A percentile compares a stretch with the other conserved stretches of the same genome.
phyloP scores from a whole-genome alignment of 257 asterid species.

The Nicotiana tabacum region DNA sequence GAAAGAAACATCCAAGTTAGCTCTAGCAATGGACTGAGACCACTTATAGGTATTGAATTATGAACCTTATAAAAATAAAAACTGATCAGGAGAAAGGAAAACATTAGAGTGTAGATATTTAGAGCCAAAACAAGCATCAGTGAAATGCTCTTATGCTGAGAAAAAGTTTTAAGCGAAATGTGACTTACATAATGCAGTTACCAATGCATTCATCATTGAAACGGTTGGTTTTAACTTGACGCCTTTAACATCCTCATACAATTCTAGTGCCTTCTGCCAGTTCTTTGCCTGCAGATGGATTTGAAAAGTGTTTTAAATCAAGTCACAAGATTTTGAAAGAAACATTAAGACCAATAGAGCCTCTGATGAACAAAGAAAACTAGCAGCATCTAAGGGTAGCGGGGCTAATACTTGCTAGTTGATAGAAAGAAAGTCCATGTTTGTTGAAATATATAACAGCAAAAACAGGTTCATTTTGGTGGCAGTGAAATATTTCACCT shows the following conservation, averaged over 20 bases:
- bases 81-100: neutral
- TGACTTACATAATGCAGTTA: slow-evolving; percentile 88
- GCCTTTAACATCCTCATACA: slow-evolving; percentile 58
- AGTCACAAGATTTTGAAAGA: neutral
- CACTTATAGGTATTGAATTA: neutral
- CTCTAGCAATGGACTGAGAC: slow-evolving; percentile 1
- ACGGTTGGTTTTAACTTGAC: slow-evolving; percentile 75
- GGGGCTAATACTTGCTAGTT: neutral
- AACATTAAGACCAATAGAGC: neutral
- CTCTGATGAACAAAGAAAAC: neutral
- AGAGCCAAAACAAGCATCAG: neutral
- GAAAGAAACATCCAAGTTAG: neutral
- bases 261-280: slow-evolving; percentile 85
- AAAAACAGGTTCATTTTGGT: neutral
- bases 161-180: neutral
- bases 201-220: slow-evolving; percentile 88
- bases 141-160: neutral
- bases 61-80: neutral
- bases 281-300: slow-evolving; percentile 55
- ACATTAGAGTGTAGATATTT: neutral
- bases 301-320: slow-evolving; percentile 13
- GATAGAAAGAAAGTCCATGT: neutral
- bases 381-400: neutral
- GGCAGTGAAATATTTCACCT: neutral
- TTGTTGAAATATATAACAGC: neutral